Base-by-base conservation (phyloP, 78 protist genomes). In the Mantamonas sphyraenae region DNA sequence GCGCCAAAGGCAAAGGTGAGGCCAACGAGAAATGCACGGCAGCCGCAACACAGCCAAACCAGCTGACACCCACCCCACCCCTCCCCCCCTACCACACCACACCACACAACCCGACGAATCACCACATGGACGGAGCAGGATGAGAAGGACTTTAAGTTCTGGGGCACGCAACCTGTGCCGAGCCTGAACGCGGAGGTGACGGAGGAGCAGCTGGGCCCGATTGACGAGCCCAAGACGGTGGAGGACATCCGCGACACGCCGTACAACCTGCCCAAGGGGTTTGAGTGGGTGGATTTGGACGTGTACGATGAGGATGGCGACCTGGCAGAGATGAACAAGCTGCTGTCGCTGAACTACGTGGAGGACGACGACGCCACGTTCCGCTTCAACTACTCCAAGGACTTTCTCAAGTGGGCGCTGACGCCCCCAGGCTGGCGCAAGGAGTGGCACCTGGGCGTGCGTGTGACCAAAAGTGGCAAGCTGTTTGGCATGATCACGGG, bases 291-390 rank as follows among this genome's bases (percentile, higher is more conserved):
- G 35, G 56, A 64, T 10, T 17, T 81, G 1, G 89, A 93, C 64
- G 37, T 92, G 35, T 53, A 35, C 62, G 73, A 85, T 7, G 45
- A 35, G 5, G 76, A 53, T 22, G 31, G 60, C 37, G 8, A 16
- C 37, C 8, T 16, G 24, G 24, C 60, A 12, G 89, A 83, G 51
- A 33, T 96, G 24, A 92, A 90, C 82, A 51, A 33, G 30, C 88
- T 96, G 35, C 83, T 96, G 40, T 50, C 64, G 22, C 85, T 79
- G 43, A 86, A 93, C 66, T 96, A 96, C 79, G 99, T 96, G 26
- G 99, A 96, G 58, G 99, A 96, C 64, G 97, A 90, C 74, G 98
- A 97, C 77, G 35, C 68, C 67, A 86, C 88, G 96, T 96, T 97
- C 86, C 95, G 99, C 43, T 97, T 97, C 62, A 91, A 92, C 68